Conservation (phyloP, 169 alveolate genomes). For the Eimeria sp. region DNA sequence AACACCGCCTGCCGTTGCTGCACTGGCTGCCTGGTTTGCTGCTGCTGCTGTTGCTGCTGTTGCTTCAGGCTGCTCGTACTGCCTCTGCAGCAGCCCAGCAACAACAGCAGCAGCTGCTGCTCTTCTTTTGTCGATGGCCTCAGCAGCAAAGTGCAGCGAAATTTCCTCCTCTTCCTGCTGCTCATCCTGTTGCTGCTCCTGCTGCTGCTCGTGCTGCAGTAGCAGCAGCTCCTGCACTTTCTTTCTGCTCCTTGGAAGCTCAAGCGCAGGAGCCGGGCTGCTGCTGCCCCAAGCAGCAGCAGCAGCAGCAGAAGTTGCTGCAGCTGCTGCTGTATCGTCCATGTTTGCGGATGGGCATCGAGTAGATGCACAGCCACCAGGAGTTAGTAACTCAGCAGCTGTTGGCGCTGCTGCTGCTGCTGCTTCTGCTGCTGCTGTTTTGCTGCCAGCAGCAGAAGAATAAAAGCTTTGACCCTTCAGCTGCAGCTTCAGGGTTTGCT, state of each 20-base stretch:
- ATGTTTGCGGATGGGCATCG: slow-evolving; percentile 59
- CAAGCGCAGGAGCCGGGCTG: slow-evolving; percentile 30
- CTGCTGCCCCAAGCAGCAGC: not conserved
- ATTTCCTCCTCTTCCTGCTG: not conserved
- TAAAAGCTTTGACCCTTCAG: not conserved
- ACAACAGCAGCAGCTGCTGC: slow-evolving; percentile 14
- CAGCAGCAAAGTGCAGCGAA: not conserved
- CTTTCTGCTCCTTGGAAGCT: slow-evolving; percentile 50
- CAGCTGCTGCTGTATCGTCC: slow-evolving; percentile 50
- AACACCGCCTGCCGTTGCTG: slow-evolving; percentile 11
- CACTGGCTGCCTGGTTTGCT: not conserved
- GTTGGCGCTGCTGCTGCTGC: slow-evolving; percentile 31
- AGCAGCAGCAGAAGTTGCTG: slow-evolving; percentile 58
- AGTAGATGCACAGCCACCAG: slow-evolving; percentile 15
- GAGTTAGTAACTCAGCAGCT: slow-evolving; percentile 7
- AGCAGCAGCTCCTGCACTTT: not conserved
- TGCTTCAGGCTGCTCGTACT: slow-evolving; percentile 1
- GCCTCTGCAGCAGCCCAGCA: slow-evolving; percentile 50
- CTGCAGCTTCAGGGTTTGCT: not conserved
- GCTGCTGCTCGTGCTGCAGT: slow-evolving; percentile 40
- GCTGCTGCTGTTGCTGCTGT: slow-evolving; percentile 36
- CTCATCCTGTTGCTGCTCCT: slow-evolving; percentile 14
- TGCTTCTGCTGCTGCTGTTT: slow-evolving; percentile 43
- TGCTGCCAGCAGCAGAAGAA: slow-evolving; percentile 37
- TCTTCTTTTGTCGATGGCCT: not conserved